Percentiles rank a stretch among this genome's conserved stretches.
Conservation (phyloP, 257 asterid genomes). For the Echium plantagineum region DNA sequence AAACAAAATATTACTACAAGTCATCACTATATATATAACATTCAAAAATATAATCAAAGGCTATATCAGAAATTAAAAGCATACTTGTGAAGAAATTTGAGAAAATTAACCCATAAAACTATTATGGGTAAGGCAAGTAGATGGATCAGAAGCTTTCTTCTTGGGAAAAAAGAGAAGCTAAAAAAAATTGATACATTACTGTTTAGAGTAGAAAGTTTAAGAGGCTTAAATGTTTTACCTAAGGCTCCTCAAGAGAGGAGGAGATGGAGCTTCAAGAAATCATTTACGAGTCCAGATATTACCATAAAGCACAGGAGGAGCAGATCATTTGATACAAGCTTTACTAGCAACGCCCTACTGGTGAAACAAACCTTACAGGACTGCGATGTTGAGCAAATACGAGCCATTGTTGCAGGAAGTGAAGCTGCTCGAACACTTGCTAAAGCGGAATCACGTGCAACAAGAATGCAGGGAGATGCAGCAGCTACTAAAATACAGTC, state of each 20-base stretch:
- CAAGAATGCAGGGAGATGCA: constrained; percentile 12
- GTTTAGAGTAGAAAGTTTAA: constrained; percentile 10
- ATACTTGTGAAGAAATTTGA: neutral
- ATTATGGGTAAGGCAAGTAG: constrained; percentile 57
- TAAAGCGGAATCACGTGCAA: constrained; percentile 5
- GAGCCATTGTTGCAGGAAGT: constrained; percentile 4
- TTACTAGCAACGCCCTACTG: constrained; percentile 8
- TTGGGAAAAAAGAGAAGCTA: constrained; percentile 42
- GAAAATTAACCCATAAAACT: neutral
- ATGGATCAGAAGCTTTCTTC: constrained; percentile 57
- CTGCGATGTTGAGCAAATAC: constrained; percentile 22
- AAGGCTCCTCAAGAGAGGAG: constrained; percentile 32
- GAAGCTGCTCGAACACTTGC: constrained; percentile 6
- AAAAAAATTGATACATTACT: constrained; percentile 24
- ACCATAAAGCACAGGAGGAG: constrained; percentile 15
- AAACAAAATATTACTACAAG: neutral
- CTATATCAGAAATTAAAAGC: neutral
- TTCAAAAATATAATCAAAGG: too few species aligned
- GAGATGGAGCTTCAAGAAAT: constrained; percentile 67
- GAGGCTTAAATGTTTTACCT: constrained; percentile 9
- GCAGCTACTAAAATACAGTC: constrained; percentile 71
- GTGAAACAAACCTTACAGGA: constrained; percentile 24
- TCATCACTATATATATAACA: neutral
- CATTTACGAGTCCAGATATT: constrained; percentile 17
- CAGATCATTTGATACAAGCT: constrained; percentile 36